Evolutionary conservation across 495 filamentous ascomycete genomes (phyloP).

Genomic region (Emericellopsis terricola): DNA sequence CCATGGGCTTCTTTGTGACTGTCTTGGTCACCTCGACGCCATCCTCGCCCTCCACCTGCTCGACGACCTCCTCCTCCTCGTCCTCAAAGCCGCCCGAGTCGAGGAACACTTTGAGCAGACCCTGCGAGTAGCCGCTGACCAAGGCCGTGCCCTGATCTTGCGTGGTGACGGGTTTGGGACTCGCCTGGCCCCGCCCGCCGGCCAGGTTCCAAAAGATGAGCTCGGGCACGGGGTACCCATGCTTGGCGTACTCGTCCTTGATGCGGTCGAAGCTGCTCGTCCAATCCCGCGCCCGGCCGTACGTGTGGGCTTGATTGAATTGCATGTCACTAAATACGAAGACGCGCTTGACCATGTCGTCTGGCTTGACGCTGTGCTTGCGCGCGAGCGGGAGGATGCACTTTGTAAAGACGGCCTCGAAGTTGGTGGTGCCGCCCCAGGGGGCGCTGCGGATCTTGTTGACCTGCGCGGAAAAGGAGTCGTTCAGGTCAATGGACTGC

Average conservation of each 20-base stretch:
- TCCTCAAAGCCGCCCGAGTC: conserved; percentile 20
- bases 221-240: conserved; percentile 29
- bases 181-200: conserved; percentile 12
- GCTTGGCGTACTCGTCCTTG: conserved; percentile 13
- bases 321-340: conserved; percentile 33
- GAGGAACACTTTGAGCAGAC: conserved; percentile 29
- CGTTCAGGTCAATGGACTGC: conserved; percentile 11
- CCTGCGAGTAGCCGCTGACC: conserved; percentile 29
- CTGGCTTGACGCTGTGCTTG: conserved; percentile 15
- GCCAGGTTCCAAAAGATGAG: conserved; percentile 33
- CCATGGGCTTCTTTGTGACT: conserved; percentile 7
- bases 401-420: conserved; percentile 23
- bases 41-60: conserved; percentile 8
- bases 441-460: conserved; percentile 4
- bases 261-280: conserved; percentile 20
- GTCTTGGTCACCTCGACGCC: conserved; percentile 8
- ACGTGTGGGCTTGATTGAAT: conserved; percentile 15
- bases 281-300: conserved; percentile 6
- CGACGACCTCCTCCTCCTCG: conserved; percentile 14
- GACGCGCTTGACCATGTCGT: conserved; percentile 30
- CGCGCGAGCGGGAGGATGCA: conserved; percentile 26
- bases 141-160: conserved; percentile 17
- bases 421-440: conserved; percentile 23
- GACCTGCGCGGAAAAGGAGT: conserved; percentile 15
- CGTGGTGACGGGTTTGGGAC: conserved; percentile 21